Conservation (phyloP, 1,284 basidiomycete genomes). For the Ceratobasidium sp. region DNA sequence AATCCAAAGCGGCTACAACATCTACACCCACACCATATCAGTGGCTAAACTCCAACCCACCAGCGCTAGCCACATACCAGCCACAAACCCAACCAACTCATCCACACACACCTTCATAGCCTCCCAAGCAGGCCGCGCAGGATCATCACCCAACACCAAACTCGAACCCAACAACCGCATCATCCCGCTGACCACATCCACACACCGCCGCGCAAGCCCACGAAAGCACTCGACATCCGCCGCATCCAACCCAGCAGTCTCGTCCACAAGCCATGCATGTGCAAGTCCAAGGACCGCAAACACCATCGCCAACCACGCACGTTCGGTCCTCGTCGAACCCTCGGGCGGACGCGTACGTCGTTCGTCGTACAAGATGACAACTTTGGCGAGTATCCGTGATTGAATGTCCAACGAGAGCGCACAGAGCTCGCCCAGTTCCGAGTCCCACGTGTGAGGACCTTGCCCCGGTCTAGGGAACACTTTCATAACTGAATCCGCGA, state of each 20-base stretch:
- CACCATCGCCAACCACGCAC: slow-evolving; percentile 35
- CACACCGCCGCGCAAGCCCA: neutral
- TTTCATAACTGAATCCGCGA: slow-evolving; percentile 28
- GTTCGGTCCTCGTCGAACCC: slow-evolving; percentile 4
- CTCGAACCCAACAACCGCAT: slow-evolving; percentile 16
- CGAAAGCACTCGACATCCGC: neutral
- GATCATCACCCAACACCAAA: slow-evolving; percentile 32
- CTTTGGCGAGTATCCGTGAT: slow-evolving; percentile 13
- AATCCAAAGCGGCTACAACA: slow-evolving; percentile 6
- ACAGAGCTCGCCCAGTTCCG: slow-evolving; percentile 28
- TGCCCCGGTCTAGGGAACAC: slow-evolving; percentile 18
- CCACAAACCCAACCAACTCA: slow-evolving; percentile 25
- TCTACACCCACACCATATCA: slow-evolving; percentile 5
- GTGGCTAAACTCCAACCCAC: neutral
- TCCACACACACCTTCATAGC: slow-evolving; percentile 27
- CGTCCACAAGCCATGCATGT: slow-evolving; percentile 23
- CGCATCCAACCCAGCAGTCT: neutral
- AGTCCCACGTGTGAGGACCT: slow-evolving; percentile 11
- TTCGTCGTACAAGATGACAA: slow-evolving; percentile 35
- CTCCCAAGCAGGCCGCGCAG: slow-evolving; percentile 38
- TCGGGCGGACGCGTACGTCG: slow-evolving; percentile 24
- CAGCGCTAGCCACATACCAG: slow-evolving; percentile 19
- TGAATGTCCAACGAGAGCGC: slow-evolving; percentile 29
- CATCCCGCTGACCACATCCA: slow-evolving; percentile 35
- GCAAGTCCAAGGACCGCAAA: slow-evolving; percentile 35